Evolutionary conservation across 2,329 filamentous ascomycete genomes (phyloP).

Genomic region (Cordyceps cateniannulata): DNA sequence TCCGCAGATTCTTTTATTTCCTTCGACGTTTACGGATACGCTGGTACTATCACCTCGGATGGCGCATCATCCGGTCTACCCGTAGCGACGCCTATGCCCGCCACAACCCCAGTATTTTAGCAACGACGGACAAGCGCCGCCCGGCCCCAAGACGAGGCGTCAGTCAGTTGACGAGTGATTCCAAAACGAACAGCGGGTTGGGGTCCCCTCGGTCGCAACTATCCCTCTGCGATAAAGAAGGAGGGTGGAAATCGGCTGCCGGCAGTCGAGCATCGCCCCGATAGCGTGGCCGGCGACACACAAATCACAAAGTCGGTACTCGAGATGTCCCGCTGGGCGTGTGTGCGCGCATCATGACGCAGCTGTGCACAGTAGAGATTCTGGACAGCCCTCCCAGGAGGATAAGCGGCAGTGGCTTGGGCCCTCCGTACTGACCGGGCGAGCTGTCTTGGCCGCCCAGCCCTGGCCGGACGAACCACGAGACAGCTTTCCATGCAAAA

Average conservation of each 20-base stretch:
- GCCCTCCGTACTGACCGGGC: background rate
- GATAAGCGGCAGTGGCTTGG: background rate
- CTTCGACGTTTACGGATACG: background rate
- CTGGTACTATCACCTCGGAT: background rate
- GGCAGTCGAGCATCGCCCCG: background rate
- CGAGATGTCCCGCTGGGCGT: background rate
- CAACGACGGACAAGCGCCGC: background rate
- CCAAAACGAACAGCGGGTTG: background rate
- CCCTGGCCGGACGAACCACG: background rate
- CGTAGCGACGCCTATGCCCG: background rate
- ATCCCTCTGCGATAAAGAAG: background rate
- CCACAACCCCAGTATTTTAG: background rate
- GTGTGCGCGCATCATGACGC: background rate
- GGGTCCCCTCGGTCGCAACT: background rate
- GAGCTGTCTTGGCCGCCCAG: background rate
- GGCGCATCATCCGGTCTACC: slow-evolving; percentile 2
- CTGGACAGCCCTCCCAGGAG: background rate
- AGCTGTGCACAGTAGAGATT: background rate
- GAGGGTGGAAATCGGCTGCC: background rate
- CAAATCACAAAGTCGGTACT: background rate
- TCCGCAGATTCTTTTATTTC: background rate
- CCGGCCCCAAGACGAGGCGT: background rate
- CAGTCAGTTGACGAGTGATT: background rate
- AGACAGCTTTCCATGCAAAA: background rate
- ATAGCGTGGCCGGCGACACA: background rate